Base-by-base conservation (phyloP, 2,329 filamentous ascomycete species). In the Calycina marina region DNA sequence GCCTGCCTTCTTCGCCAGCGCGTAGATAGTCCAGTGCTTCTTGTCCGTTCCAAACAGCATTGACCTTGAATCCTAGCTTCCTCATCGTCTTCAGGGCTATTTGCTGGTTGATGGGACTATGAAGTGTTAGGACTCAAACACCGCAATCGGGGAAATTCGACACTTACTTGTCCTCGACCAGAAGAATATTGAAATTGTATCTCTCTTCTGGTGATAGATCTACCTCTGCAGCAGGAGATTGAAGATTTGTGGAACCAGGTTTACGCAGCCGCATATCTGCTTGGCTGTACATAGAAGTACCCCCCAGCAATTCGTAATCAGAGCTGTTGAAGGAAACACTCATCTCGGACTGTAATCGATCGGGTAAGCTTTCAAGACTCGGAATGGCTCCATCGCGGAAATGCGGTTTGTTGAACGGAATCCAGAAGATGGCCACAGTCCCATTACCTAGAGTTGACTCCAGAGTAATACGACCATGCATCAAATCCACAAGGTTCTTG, bases 151-250 rank as follows among this genome's bases (percentile, higher is more conserved):
- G 9, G 17, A 3, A 32, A n/a, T 8, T 11, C 6, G 11, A 8
- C n/a, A 62, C 70, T 61, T 59, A 73, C 70, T 86, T 85, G 50
- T 88, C 82, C 55, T 88, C 82, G 2, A 86, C 81, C 1, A 90
- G 71, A 13, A 88, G 56, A n/a, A 88, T 62, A 29, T 81, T 70
- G 4, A 76, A 63, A 22, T 70, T 67, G 33, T 67, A 60, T 34
- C 81, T 64, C 34, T 81, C 75, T 2, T 61, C 53, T 11, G 60
- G 55, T 3, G 67, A 56, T 2, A 81, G 48, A 12, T 66, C 66
- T 28, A 64, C 52, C 2, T 63, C 60, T 4, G 56, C 40, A n/a
- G 58, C 18, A 49, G 52, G 30, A 29, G 44, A 39, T 38, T n/a
- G n/a, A n/a, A n/a, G n/a, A n/a, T n/a, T n/a, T n/a, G n/a, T n/a